Evolutionary conservation across 805 yeast genomes (phyloP).

Genomic region (Ogataea trehaloabstinens): DNA sequence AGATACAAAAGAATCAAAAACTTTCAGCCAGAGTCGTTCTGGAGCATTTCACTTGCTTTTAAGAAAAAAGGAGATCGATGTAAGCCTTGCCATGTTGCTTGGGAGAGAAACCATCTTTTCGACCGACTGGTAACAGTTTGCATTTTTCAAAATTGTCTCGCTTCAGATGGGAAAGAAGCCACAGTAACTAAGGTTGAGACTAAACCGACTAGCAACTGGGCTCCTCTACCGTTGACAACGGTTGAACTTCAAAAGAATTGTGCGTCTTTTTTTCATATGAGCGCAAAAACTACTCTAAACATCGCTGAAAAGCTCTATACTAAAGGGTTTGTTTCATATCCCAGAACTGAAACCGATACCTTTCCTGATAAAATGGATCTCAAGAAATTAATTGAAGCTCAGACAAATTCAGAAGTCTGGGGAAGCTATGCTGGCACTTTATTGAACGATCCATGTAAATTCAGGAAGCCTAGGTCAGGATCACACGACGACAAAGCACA

Average conservation of each 20-base stretch:
- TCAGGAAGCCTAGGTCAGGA: conserved; percentile 74
- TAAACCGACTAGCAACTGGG: conserved; percentile 69
- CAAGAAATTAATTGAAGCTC: conserved; percentile 56
- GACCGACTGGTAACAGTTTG: conserved; percentile 66
- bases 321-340: conserved; percentile 85
- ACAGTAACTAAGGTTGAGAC: conserved; percentile 48
- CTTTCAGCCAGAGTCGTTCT: conserved; percentile 76
- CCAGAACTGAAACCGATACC: conserved; percentile 94
- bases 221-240: conserved; percentile 91
- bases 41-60: conserved; percentile 63
- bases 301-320: conserved; percentile 85
- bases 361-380: conserved; percentile 81
- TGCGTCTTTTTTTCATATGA: conserved; percentile 65
- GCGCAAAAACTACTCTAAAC: conserved; percentile 75
- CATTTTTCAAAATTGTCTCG: conserved; percentile 67
- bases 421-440: conserved; percentile 61
- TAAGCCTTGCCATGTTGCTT: conserved; percentile 47
- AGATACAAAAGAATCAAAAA: conserved; percentile 71
- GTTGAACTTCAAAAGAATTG: conserved; percentile 91
- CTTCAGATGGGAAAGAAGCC: conserved; percentile 43
- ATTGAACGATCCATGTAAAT: conserved; percentile 41
- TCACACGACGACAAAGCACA: conserved; percentile 91
- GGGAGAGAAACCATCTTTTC: conserved; percentile 72
- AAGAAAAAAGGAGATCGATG: conserved; percentile 33
- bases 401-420: conserved; percentile 58